Base-by-base conservation (phyloP, 306 rosid species). In the Prunus padus region DNA sequence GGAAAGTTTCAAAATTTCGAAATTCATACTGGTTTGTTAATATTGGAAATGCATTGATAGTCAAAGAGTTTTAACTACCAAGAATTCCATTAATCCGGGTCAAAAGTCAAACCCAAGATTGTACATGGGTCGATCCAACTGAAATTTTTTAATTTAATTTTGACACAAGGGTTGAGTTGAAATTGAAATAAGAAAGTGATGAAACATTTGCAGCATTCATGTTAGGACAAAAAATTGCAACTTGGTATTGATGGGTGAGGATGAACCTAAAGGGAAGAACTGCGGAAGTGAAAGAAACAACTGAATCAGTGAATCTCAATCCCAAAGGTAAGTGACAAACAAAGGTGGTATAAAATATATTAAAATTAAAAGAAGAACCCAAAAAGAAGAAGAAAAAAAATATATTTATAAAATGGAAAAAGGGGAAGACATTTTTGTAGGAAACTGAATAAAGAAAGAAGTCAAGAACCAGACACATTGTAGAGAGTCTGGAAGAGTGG, bases 401-500 rank as follows among this genome's bases (percentile, higher is more conserved):
- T 4, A 57, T 22, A 28, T 26, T 61, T 26, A 28, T 15, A 61
- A 26, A 61, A 26, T 3, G 10, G 20, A 61, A 28, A 26, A 57
- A 26, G 4, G 6, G 16, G 16, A 59, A 33, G 5, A 57, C 84
- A 67, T 64, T 66, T 13, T 74, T 42, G 13, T 55, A 4, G 44
- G 37, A 22, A 30, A 26, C 5, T 23, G n/a, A 40, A 10, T 14
- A 18, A 46, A 4, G 33, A 12, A 5, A 40, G n/a, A 62, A 33
- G 56, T 15, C 18, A 8, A 71, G 67, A 44, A 45, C 33, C 23
- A 52, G 28, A 75, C 69, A 14, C 72, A 79, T 63, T 71, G 52
- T 28, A 52, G 42, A 45, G 57, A 59, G 61, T 78, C 86, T 67
- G 79, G 87, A 84, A 84, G 77, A 80, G 78, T 82, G 84, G 87